Base-by-base conservation (phyloP, 345 rosid species). In the Rhizophora mangle region DNA sequence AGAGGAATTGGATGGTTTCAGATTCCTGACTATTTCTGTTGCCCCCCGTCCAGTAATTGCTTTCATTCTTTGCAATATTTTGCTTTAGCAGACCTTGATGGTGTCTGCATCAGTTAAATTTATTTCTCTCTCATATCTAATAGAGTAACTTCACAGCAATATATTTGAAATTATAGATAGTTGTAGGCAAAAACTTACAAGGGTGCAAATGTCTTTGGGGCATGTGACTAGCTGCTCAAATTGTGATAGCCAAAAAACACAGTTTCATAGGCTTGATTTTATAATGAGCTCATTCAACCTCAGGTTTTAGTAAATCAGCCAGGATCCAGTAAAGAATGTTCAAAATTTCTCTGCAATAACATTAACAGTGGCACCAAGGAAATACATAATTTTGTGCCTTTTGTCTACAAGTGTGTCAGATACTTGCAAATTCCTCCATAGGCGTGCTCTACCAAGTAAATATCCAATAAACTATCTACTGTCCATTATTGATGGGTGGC, bases 21-120 rank as follows among this genome's bases (percentile, higher is more conserved):
- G 90, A 82, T 95, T 92, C 79, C 78, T 92, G 81, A 92, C 98
- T n/a, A 83, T 95, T 68, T 95, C 99, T 36, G 89, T 95, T 78
- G 99, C 92, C 15, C 98, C 98, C 59, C 92, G 90, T 39, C 96
- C 89, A 85, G 99, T 95, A 90, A 73, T 64, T 73, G 62, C 55
- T 53, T 20, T 71, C 63, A 26, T 64, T 34, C 59, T 65, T 43
- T 60, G 68, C 27, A 4, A 43, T 11, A 22, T 60, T 24, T 80
- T 52, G 27, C 64, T 60, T 68, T 69, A 43, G 18, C 60, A 71
- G 72, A 51, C 62, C 36, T 71, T 62, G 66, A 67, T 64, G 58
- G 62, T 22, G 46, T 58, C 67, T 64, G 62, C 32, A 20, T 72
- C 36, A 57, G 47, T 66, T 36, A 31, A n/a, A 1, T 8, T 57